Percentiles rank a stretch among this genome's conserved stretches.
These are phyloP conservation scores for Didymella pomorum DNA, from an alignment of 2,329 filamentous ascomycete genomes.

Conservation along the genomic window DNA sequence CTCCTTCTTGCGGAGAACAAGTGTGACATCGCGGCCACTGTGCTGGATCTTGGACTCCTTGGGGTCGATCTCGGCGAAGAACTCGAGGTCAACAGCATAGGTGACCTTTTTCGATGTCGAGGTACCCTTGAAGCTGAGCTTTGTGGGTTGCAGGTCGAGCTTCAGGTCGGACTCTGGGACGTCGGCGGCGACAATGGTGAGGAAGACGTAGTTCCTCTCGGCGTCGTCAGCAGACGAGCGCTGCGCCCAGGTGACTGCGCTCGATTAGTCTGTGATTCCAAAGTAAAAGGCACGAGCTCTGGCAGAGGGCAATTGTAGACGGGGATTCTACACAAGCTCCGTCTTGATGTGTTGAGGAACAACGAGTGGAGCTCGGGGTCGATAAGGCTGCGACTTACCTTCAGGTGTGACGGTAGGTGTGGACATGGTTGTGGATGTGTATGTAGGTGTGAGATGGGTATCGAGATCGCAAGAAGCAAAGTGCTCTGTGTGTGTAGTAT, in stretches of 20 bases:
- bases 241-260: slow-evolving; percentile 93
- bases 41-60: slow-evolving; percentile 86
- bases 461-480: slow-evolving; percentile 5
- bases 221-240: slow-evolving; percentile 83
- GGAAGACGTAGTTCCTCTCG: slow-evolving; percentile 92
- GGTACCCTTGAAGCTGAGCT: slow-evolving; percentile 81
- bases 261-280: slow-evolving; percentile 30
- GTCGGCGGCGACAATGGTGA: slow-evolving; percentile 89
- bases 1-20: slow-evolving; percentile 97
- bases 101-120: slow-evolving; percentile 84
- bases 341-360: not conserved
- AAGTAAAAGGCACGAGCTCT: not conserved
- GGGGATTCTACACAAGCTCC: slow-evolving; percentile 10
- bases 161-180: slow-evolving; percentile 77
- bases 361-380: slow-evolving; percentile 9
- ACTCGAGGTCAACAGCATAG: slow-evolving; percentile 85
- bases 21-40: slow-evolving; percentile 84
- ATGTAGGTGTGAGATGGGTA: slow-evolving; percentile 6
- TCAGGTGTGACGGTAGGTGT: slow-evolving; percentile 47
- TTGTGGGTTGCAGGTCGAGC: slow-evolving; percentile 80
- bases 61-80: slow-evolving; percentile 90
- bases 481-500: slow-evolving; percentile 22
- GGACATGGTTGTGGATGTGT: slow-evolving; percentile 34
- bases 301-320: slow-evolving; percentile 3
- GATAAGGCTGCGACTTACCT: slow-evolving; percentile 49